Percentiles rank a stretch among this genome's conserved stretches.
These are phyloP conservation scores for Alliaria petiolata DNA, from an alignment of 345 rosid genomes.

Conservation along the genomic window DNA sequence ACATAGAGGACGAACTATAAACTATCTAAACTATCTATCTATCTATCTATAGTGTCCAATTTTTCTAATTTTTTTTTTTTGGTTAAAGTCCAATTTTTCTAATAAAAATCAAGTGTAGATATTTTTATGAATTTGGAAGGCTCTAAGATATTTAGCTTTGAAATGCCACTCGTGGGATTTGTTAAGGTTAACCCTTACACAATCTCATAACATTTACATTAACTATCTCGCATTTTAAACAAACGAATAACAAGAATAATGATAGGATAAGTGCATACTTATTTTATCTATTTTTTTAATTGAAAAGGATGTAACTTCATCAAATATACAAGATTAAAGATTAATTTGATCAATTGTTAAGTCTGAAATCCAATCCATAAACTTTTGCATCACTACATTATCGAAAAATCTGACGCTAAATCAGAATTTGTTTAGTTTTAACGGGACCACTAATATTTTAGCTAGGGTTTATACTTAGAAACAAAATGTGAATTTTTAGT, in stretches of 20 bases:
- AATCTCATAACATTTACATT: background rate
- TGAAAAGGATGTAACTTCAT: background rate
- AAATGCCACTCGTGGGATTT: background rate
- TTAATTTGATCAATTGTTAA: background rate
- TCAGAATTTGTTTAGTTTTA: background rate
- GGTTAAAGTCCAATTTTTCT: background rate
- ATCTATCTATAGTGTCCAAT: too few relatives aligned
- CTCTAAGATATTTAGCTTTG: background rate
- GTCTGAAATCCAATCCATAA: background rate
- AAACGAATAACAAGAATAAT: background rate
- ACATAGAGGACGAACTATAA: conserved; percentile 13
- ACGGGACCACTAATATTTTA: background rate
- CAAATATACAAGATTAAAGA: background rate
- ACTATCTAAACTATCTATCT: too few relatives aligned
- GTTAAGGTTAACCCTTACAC: background rate
- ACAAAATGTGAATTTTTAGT: background rate
- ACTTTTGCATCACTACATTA: background rate
- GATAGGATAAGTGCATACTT: background rate
- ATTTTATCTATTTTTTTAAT: too few relatives aligned
- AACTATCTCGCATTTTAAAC: background rate
- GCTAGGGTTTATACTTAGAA: background rate
- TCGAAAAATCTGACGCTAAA: background rate
- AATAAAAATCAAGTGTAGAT: background rate
- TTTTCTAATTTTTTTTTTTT: too few relatives aligned
- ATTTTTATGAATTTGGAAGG: background rate